A percentile compares a stretch with the other conserved stretches of the same genome.
These are phyloP conservation scores for Aspergillus sojae DNA, from an alignment of 2,329 filamentous ascomycete genomes.

Conservation along the genomic window DNA sequence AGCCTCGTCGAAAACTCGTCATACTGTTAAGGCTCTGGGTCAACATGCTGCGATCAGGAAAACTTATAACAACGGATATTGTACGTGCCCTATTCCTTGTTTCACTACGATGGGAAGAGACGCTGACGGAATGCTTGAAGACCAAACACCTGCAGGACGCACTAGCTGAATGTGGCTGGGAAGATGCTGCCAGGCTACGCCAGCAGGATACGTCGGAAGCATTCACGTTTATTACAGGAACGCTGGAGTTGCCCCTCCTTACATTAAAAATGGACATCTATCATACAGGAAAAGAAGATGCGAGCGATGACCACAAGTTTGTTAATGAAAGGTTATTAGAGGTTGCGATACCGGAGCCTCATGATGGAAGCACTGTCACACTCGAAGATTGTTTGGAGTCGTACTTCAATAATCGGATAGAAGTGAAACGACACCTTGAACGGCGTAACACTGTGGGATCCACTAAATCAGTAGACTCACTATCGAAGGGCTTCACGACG, in stretches of 20 bases:
- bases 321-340: slow-evolving; percentile 90
- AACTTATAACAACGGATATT: slow-evolving; percentile 81
- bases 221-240: slow-evolving; percentile 92
- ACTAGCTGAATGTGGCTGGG: slow-evolving; percentile 84
- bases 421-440: slow-evolving; percentile 77
- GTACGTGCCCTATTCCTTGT: slow-evolving; percentile 48
- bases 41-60: slow-evolving; percentile 83
- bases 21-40: slow-evolving; percentile 85
- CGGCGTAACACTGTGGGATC: slow-evolving; percentile 61
- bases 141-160: slow-evolving; percentile 81
- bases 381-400: slow-evolving; percentile 90
- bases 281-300: slow-evolving; percentile 81
- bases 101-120: not conserved
- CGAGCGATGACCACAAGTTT: slow-evolving; percentile 89
- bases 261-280: slow-evolving; percentile 94
- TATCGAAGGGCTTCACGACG: slow-evolving; percentile 38
- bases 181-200: slow-evolving; percentile 71
- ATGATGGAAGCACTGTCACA: slow-evolving; percentile 69
- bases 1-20: slow-evolving; percentile 72
- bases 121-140: slow-evolving; percentile 46
- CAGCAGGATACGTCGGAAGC: slow-evolving; percentile 97
- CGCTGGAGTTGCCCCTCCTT: slow-evolving; percentile 80
- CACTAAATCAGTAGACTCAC: slow-evolving; percentile 38
- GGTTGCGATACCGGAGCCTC: slow-evolving; percentile 74
- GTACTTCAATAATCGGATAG: slow-evolving; percentile 93